These are phyloP conservation scores for Friedmanniomyces simplex DNA, from an alignment of 495 filamentous ascomycete species.

Conservation along the genomic window DNA sequence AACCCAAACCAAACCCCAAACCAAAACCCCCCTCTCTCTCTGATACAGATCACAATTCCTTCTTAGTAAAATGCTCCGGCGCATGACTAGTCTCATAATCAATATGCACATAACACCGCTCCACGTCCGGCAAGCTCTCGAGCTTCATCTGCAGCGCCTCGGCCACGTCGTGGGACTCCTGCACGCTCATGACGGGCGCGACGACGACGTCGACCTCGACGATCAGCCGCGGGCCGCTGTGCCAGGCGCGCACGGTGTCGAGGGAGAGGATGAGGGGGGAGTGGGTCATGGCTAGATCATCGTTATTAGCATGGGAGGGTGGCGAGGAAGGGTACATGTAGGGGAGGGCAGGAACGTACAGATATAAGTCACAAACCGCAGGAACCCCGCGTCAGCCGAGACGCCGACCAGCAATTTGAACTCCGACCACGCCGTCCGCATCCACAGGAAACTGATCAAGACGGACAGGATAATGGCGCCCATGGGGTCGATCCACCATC, in stretches of 20 bases:
- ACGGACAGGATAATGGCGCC: slow-evolving; percentile 77
- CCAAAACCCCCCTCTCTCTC: neutral
- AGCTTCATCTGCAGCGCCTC: slow-evolving; percentile 92
- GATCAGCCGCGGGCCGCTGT: slow-evolving; percentile 78
- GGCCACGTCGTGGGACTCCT: slow-evolving; percentile 82
- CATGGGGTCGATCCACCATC: slow-evolving; percentile 92
- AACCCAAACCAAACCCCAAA: too few species aligned
- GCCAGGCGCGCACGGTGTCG: slow-evolving; percentile 90
- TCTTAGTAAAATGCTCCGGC: slow-evolving; percentile 46
- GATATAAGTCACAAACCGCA: slow-evolving; percentile 94
- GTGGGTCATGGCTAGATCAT: slow-evolving; percentile 64
- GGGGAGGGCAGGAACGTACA: slow-evolving; percentile 38
- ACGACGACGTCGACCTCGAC: slow-evolving; percentile 37
- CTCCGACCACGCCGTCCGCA: slow-evolving; percentile 74
- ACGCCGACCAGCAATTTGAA: slow-evolving; percentile 87
- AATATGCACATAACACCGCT: slow-evolving; percentile 93
- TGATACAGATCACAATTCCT: slow-evolving; percentile 35
- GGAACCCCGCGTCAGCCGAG: slow-evolving; percentile 70
- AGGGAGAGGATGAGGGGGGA: slow-evolving; percentile 68
- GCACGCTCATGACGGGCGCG: slow-evolving; percentile 37
- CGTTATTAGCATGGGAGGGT: neutral
- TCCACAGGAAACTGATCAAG: slow-evolving; percentile 69
- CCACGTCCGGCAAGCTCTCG: slow-evolving; percentile 83
- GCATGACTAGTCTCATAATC: slow-evolving; percentile 98
- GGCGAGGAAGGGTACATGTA: neutral